Conservation (phyloP, 2,329 filamentous ascomycete genomes). For the Clarireedia monteithiana region DNA sequence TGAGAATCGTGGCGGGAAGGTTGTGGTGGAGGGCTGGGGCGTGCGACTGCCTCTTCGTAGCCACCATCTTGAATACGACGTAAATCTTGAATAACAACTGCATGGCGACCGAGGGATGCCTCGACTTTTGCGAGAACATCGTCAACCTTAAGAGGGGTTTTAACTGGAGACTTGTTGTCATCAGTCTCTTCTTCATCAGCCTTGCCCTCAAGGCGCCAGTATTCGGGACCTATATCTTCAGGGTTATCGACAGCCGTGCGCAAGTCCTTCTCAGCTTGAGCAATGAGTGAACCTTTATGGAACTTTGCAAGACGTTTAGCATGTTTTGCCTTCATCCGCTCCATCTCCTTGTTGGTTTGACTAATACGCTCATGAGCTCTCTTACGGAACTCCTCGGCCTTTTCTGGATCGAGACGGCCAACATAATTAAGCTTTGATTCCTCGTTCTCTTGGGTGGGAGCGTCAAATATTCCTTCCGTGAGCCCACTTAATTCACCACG, state of each 20-base stretch:
- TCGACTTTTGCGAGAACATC: constrained; percentile 72
- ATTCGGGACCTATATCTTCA: constrained; percentile 46
- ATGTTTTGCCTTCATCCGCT: constrained; percentile 75
- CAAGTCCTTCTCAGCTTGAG: constrained; percentile 68
- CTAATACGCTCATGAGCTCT: constrained; percentile 66
- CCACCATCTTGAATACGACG: constrained; percentile 73
- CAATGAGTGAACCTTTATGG: constrained; percentile 61
- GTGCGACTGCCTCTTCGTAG: constrained; percentile 45
- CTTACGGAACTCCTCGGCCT: constrained; percentile 77
- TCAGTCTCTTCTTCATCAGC: constrained; percentile 42
- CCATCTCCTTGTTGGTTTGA: constrained; percentile 72
- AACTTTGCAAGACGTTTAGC: constrained; percentile 67
- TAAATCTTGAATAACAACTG: constrained; percentile 56
- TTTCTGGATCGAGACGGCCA: constrained; percentile 62
- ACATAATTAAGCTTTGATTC: constrained; percentile 36
- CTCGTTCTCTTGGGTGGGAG: constrained; percentile 44
- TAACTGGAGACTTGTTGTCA: constrained; percentile 17
- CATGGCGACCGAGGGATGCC: constrained; percentile 56
- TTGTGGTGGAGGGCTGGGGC: constrained; percentile 34
- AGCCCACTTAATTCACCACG: constrained; percentile 74
- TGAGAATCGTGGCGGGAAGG: constrained; percentile 49
- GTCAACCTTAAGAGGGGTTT: constrained; percentile 46
- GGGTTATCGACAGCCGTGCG: constrained; percentile 54
- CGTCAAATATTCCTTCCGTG: constrained; percentile 79
- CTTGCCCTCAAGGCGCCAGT: constrained; percentile 56